Evolutionary conservation across 2,329 filamentous ascomycete species (phyloP).

Genomic region (Ophiostoma angusticollis): DNA sequence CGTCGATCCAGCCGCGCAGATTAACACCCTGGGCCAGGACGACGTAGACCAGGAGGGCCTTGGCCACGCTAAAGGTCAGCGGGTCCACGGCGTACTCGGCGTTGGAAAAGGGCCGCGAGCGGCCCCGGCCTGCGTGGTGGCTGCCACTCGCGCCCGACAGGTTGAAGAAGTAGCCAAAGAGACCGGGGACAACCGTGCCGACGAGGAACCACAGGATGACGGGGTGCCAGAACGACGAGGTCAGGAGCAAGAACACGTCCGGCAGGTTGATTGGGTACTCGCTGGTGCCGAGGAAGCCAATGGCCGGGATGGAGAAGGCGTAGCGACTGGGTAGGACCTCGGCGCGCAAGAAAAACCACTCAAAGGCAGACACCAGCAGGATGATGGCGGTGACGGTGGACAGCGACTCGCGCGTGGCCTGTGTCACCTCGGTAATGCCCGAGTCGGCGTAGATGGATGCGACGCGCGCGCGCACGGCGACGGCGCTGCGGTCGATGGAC

Average conservation of each 20-base stretch:
- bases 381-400: slow-evolving; percentile 64
- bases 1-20: slow-evolving; percentile 48
- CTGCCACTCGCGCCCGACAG: slow-evolving; percentile 44
- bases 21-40: slow-evolving; percentile 59
- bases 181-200: slow-evolving; percentile 53
- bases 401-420: slow-evolving; percentile 54
- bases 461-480: slow-evolving; percentile 54
- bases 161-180: slow-evolving; percentile 84
- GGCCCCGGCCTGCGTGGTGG: slow-evolving; percentile 27
- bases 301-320: slow-evolving; percentile 57
- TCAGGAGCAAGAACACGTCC: slow-evolving; percentile 68
- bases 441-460: slow-evolving; percentile 50
- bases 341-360: slow-evolving; percentile 55
- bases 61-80: slow-evolving; percentile 78
- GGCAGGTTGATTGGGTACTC: slow-evolving; percentile 56
- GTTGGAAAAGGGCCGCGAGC: slow-evolving; percentile 24
- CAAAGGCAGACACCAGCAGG: slow-evolving; percentile 52
- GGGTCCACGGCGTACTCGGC: slow-evolving; percentile 60
- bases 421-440: slow-evolving; percentile 52
- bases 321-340: slow-evolving; percentile 61
- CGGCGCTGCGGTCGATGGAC: slow-evolving; percentile 58
- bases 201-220: slow-evolving; percentile 65
- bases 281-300: slow-evolving; percentile 40
- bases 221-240: slow-evolving; percentile 71
- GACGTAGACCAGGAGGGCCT: slow-evolving; percentile 69